phyloP scores from a whole-genome alignment of 139 green algal species.

The Gonium pectorale region DNA sequence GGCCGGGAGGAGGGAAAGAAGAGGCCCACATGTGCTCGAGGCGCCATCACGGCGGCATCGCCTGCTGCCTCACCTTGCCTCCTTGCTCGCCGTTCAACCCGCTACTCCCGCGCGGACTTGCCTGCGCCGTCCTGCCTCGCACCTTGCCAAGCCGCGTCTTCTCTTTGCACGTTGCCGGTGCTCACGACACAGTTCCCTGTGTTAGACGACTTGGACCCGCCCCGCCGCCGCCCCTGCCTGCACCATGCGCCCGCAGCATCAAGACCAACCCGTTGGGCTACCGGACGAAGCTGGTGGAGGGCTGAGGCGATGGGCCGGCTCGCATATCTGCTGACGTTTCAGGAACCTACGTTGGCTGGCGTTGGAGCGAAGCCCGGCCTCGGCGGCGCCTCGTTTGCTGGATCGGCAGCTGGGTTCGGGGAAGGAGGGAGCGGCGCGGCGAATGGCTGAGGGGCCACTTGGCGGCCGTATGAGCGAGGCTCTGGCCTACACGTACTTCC shows the following conservation, averaged over 20 bases:
- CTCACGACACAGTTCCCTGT: neutral
- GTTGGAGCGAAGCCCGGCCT: too few species aligned
- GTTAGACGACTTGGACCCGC: neutral
- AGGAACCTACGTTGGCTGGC: too few species aligned
- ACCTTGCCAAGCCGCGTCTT: neutral
- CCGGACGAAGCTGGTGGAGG: slow-evolving; percentile 79
- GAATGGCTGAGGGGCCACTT: too few species aligned
- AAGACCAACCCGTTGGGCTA: slow-evolving; percentile 73
- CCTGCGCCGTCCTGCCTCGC: neutral
- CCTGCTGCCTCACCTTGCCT: neutral
- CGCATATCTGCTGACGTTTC: too few species aligned
- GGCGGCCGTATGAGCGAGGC: too few species aligned
- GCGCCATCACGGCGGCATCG: too few species aligned
- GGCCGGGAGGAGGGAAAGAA: neutral
- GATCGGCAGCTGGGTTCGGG: too few species aligned
- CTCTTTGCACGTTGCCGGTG: neutral
- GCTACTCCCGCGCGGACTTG: neutral
- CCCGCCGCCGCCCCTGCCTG: neutral
- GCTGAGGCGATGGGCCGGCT: too few species aligned
- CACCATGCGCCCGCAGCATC: slow-evolving; percentile 58
- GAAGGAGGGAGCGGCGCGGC: too few species aligned
- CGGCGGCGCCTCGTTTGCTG: too few species aligned
- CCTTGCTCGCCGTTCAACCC: neutral
- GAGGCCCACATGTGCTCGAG: neutral
- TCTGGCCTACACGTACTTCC: too few species aligned